Conservation (phyloP, 1,139 yeast genomes). For the Arxiozyma heterogenica region DNA sequence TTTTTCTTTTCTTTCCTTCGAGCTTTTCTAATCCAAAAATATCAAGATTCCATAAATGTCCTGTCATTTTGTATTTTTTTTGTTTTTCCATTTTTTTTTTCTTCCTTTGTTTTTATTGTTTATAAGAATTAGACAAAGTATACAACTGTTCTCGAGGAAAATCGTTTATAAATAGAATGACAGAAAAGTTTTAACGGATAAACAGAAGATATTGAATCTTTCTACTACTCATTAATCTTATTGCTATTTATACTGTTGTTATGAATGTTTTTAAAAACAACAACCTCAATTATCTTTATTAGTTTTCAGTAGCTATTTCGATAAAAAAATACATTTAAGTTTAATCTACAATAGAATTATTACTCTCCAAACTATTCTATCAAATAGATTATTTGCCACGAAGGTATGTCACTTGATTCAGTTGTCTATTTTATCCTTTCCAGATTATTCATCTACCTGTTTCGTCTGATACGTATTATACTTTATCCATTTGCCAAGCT, state of each 20-base stretch:
- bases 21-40: background rate
- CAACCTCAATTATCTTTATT: background rate
- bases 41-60: background rate
- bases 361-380: background rate
- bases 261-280: too few species aligned
- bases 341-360: background rate
- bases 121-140: background rate
- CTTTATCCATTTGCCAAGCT: slow-evolving; percentile 12
- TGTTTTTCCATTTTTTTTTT: too few species aligned
- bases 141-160: background rate
- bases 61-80: too few species aligned
- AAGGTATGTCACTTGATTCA: slow-evolving; percentile 3
- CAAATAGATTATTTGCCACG: background rate
- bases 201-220: too few species aligned
- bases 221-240: too few species aligned
- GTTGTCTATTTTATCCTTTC: slow-evolving; percentile 10
- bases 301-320: background rate
- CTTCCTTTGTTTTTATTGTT: background rate
- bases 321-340: background rate
- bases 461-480: slow-evolving; percentile 15
- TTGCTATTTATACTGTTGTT: too few species aligned
- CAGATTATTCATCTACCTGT: slow-evolving; percentile 12
- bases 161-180: background rate
- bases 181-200: too few species aligned
- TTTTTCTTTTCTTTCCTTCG: background rate